These are phyloP conservation scores for Penicillium sp. DNA, from an alignment of 2,329 filamentous ascomycete species.

Conservation along the genomic window DNA sequence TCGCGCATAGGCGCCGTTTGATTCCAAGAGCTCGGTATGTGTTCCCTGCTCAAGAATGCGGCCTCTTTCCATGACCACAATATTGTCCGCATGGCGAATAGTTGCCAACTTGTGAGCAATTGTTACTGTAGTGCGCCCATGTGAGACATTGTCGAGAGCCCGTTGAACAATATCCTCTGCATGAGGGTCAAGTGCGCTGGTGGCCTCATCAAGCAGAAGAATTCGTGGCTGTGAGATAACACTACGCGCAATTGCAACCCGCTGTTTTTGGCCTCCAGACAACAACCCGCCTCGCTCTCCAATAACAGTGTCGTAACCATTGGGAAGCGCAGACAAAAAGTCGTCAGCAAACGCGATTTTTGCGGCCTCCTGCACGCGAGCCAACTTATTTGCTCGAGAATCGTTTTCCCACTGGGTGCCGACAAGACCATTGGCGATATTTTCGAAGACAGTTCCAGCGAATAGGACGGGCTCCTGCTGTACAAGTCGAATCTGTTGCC, in stretches of 20 bases:
- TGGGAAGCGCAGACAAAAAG: slow-evolving; percentile 74
- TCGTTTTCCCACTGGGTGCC: slow-evolving; percentile 71
- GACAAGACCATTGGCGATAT: slow-evolving; percentile 65
- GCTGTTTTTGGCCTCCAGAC: slow-evolving; percentile 90
- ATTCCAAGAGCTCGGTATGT: slow-evolving; percentile 42
- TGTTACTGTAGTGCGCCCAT: slow-evolving; percentile 50
- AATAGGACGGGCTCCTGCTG: slow-evolving; percentile 80
- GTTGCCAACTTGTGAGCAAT: slow-evolving; percentile 53
- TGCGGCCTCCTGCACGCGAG: slow-evolving; percentile 20
- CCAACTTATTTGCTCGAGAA: slow-evolving; percentile 30
- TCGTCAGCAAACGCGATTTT: slow-evolving; percentile 67
- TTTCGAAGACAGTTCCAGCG: slow-evolving; percentile 78
- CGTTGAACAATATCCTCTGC: slow-evolving; percentile 85
- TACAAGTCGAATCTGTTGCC: slow-evolving; percentile 29
- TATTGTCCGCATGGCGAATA: slow-evolving; percentile 49
- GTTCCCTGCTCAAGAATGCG: slow-evolving; percentile 50
- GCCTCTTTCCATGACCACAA: slow-evolving; percentile 50
- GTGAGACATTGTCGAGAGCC: slow-evolving; percentile 73
- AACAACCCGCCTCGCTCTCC: slow-evolving; percentile 82
- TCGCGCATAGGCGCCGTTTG: slow-evolving; percentile 41
- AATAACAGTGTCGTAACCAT: slow-evolving; percentile 82
- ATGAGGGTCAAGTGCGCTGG: slow-evolving; percentile 83
- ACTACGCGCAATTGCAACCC: slow-evolving; percentile 82
- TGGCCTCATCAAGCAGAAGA: slow-evolving; percentile 87
- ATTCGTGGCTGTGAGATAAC: slow-evolving; percentile 82